phyloP scores from a whole-genome alignment of 2,329 filamentous ascomycete genomes.

The Pestalotiopsis sp. region DNA sequence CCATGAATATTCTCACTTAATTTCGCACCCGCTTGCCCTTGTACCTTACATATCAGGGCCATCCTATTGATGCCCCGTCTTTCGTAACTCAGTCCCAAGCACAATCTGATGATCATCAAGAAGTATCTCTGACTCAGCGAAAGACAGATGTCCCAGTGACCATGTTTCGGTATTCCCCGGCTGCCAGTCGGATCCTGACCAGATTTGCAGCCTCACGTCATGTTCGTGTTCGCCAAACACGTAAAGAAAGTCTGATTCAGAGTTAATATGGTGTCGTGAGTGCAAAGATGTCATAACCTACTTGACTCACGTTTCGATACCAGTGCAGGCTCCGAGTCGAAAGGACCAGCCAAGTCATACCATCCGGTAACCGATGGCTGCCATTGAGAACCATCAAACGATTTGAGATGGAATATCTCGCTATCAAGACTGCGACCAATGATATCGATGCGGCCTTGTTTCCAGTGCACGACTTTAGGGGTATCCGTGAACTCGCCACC shows the following conservation, averaged over 20 bases:
- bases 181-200: slow-evolving; percentile 22
- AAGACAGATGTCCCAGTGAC: slow-evolving; percentile 18
- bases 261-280: not conserved
- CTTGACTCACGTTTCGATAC: slow-evolving; percentile 14
- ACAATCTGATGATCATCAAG: not conserved
- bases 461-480: slow-evolving; percentile 20
- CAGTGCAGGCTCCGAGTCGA: slow-evolving; percentile 19
- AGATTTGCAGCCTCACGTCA: slow-evolving; percentile 18
- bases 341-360: slow-evolving; percentile 18
- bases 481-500: slow-evolving; percentile 22
- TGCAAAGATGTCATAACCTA: slow-evolving; percentile 3
- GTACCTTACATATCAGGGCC: too few relatives aligned
- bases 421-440: slow-evolving; percentile 18
- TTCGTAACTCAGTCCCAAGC: slow-evolving; percentile 25
- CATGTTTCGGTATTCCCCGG: slow-evolving; percentile 17
- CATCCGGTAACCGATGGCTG: slow-evolving; percentile 17
- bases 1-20: too few relatives aligned
- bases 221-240: slow-evolving; percentile 18
- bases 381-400: slow-evolving; percentile 18
- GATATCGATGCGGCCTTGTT: slow-evolving; percentile 16
- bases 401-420: slow-evolving; percentile 18
- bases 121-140: not conserved
- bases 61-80: slow-evolving; percentile 18
- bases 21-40: too few relatives aligned
- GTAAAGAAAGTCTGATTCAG: slow-evolving; percentile 17